phyloP scores from a whole-genome alignment of 495 filamentous ascomycete species.

The Bacidia gigantensis region DNA sequence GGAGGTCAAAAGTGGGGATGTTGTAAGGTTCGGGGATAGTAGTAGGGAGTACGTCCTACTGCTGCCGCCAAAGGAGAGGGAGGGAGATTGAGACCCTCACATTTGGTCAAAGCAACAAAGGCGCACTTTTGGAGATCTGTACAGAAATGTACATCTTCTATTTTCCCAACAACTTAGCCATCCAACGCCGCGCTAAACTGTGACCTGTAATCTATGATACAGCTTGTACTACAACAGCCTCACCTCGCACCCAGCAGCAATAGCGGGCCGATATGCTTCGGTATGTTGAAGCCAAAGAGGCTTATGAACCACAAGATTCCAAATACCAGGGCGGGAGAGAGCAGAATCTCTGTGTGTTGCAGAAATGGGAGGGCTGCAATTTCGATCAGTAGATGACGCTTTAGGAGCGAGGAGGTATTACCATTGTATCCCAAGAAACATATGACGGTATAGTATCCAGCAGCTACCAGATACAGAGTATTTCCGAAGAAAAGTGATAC shows the following conservation, averaged over 20 bases:
- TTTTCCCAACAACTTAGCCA: neutral
- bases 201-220: slow-evolving; percentile 10
- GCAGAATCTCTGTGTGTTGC: slow-evolving; percentile 57
- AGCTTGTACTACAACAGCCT: neutral
- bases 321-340: slow-evolving; percentile 47
- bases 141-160: neutral
- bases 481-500: slow-evolving; percentile 57
- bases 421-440: slow-evolving; percentile 64
- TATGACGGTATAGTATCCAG: slow-evolving; percentile 57
- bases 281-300: slow-evolving; percentile 42
- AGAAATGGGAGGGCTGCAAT: slow-evolving; percentile 50
- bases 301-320: slow-evolving; percentile 50
- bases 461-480: slow-evolving; percentile 54
- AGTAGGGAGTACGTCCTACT: slow-evolving; percentile 78
- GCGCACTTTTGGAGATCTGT: neutral
- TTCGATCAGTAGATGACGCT: slow-evolving; percentile 6
- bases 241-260: slow-evolving; percentile 19
- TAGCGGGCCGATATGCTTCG: slow-evolving; percentile 37
- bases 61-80: slow-evolving; percentile 33
- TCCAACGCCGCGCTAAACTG: slow-evolving; percentile 12
- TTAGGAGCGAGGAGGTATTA: slow-evolving; percentile 13
- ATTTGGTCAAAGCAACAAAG: neutral
- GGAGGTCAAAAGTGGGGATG: slow-evolving; percentile 76
- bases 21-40: slow-evolving; percentile 76
- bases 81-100: neutral